Base-by-base conservation (phyloP, 2,329 filamentous ascomycete genomes). In the Corinectria fuckeliana region DNA sequence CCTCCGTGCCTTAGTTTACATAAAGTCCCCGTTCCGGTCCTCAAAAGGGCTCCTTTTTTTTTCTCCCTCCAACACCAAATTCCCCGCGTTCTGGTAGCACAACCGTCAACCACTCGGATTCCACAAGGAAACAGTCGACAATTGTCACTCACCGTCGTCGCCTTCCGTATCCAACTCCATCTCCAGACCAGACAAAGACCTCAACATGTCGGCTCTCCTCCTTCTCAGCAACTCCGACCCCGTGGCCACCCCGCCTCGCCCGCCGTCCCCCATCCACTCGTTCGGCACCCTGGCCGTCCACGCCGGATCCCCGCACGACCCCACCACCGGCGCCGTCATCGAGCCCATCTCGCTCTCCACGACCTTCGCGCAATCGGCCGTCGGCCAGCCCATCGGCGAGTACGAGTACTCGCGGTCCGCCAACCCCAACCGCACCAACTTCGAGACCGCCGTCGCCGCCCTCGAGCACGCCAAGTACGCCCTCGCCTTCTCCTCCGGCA, bases 221-320 rank as follows among this genome's bases (percentile, higher is more conserved):
- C 64, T 74, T 55, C 66, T 71, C 53, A 69, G 69, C 54, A 69
- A 69, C 41, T 68, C 74, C 64, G 82, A 85, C 69, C 80, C 86
- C 52, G 88, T 91, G 72, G 85, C 89, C 70, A 93, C 91, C 58
- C 91, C 91, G 65, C 88, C 90, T 50, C 84, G 89, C 64, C 86
- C 89, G 47, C 86, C 76, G 56, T 89, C 91, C 42, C 91, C 92
- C 65, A 83, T 89, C 58, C 89, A 92, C 76, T 83, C 87, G 64
- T 98, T 99, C 78, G 95, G 92, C 62, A 99, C 95, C 47, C 86
- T 96, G 62, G 95, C 95, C 57, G 95, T 99, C 18, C 95, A 99
- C 78, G 93, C 94, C 64, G 95, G 95, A 62, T 86, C 92, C 41
- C 92, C 92, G 70, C 91, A 96, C 76, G 95, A 99, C 79, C 91